phyloP scores from a whole-genome alignment of 106 monocot species.

The Dendrobium officinale region DNA sequence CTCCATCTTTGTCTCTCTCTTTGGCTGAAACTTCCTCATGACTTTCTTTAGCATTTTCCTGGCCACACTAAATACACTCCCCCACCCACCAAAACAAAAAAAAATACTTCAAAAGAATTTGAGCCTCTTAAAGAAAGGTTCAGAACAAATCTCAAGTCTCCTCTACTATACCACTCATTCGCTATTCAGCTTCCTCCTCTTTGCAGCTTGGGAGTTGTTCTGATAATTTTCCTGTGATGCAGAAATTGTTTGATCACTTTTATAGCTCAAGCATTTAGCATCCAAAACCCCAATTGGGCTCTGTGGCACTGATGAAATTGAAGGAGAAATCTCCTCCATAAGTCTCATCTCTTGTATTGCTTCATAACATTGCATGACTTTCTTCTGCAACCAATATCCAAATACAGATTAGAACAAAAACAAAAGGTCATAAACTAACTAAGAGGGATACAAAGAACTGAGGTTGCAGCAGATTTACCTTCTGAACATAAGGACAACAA shows the following conservation, averaged over 20 bases:
- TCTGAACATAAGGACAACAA: constrained; percentile 4
- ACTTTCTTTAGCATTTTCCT: too few relatives aligned
- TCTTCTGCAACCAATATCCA: constrained; percentile 8
- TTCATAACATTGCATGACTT: constrained; percentile 13
- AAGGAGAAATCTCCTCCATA: background rate
- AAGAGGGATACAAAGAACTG: background rate
- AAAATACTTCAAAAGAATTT: background rate
- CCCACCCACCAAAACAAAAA: background rate
- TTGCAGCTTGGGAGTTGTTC: background rate
- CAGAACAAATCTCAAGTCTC: background rate
- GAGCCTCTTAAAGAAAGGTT: background rate
- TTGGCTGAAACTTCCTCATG: too few relatives aligned
- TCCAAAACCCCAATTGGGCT: constrained; percentile 16
- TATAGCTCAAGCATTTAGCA: constrained; percentile 8
- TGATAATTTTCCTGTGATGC: background rate
- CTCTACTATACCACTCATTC: background rate
- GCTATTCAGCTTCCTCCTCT: constrained; percentile 3
- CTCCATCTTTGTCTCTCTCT: too few relatives aligned
- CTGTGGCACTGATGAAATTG: background rate
- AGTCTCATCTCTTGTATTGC: constrained; percentile 8
- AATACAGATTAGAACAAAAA: background rate
- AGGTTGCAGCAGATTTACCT: background rate
- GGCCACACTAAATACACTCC: background rate
- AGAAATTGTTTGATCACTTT: background rate
- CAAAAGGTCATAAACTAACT: background rate